Percentiles rank a stretch among this genome's conserved stretches.
Conservation (phyloP, 495 filamentous ascomycete species). For the Trichoderma reesei region DNA sequence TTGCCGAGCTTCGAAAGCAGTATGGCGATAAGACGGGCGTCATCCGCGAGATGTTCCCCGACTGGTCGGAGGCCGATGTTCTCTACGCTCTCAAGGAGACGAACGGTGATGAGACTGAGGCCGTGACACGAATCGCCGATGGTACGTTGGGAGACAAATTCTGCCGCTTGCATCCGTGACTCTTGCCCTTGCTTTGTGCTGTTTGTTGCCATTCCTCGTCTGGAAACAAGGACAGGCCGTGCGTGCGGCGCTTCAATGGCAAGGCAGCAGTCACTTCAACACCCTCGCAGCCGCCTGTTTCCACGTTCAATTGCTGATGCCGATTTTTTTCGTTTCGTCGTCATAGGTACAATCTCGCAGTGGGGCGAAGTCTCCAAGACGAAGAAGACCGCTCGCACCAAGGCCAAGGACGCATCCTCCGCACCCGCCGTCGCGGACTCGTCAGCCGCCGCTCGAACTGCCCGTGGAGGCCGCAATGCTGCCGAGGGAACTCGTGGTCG, state of each 20-base stretch:
- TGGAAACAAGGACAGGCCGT: neutral
- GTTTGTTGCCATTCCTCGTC: constrained; percentile 8
- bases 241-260: neutral
- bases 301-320: constrained; percentile 17
- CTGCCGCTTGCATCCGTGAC: neutral
- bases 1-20: constrained; percentile 82
- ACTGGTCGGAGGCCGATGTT: constrained; percentile 87
- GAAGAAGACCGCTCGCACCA: constrained; percentile 74
- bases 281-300: neutral
- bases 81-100: constrained; percentile 87
- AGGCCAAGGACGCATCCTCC: constrained; percentile 62
- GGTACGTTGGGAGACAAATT: constrained; percentile 43
- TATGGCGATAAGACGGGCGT: constrained; percentile 62
- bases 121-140: constrained; percentile 84
- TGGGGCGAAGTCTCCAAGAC: constrained; percentile 95
- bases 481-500: constrained; percentile 59
- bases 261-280: neutral
- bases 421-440: constrained; percentile 39
- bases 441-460: constrained; percentile 23
- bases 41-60: constrained; percentile 83
- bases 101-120: constrained; percentile 72
- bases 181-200: constrained; percentile 7
- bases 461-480: constrained; percentile 57
- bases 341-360: constrained; percentile 73
- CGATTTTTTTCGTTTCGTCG: constrained; percentile 10